Evolutionary conservation across 2,329 filamentous ascomycete genomes (phyloP).

Genomic region (Periglandula ipomoeae): DNA sequence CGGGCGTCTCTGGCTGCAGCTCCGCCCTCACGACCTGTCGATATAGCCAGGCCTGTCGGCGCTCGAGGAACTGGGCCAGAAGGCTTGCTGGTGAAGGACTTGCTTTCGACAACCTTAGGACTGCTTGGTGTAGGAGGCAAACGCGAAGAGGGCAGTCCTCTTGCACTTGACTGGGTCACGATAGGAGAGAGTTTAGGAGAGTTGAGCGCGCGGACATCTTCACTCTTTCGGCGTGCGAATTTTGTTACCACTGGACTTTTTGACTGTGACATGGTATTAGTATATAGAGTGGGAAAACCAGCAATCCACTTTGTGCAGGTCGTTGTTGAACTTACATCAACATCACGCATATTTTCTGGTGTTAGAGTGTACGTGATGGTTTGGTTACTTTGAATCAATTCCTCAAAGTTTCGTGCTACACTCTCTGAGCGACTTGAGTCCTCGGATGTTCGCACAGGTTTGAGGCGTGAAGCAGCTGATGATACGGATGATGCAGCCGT

Average conservation of each 20-base stretch:
- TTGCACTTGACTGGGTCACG: constrained; percentile 24
- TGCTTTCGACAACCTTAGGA: constrained; percentile 8
- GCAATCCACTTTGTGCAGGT: neutral
- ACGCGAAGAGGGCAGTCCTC: constrained; percentile 13
- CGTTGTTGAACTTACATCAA: constrained; percentile 53
- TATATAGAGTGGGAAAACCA: neutral
- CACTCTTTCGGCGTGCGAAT: constrained; percentile 33
- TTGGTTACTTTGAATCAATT: constrained; percentile 72
- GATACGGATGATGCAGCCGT: constrained; percentile 43
- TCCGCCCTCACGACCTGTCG: constrained; percentile 15
- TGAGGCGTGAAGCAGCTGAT: constrained; percentile 40
- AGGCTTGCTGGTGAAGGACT: constrained; percentile 4
- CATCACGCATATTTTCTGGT: constrained; percentile 67
- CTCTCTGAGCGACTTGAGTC: constrained; percentile 45
- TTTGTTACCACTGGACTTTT: constrained; percentile 31
- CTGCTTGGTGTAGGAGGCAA: constrained; percentile 8
- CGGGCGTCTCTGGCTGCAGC: constrained; percentile 60
- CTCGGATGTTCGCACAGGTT: constrained; percentile 47
- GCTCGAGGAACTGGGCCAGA: constrained; percentile 14
- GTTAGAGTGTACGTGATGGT: constrained; percentile 78
- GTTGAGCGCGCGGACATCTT: constrained; percentile 32
- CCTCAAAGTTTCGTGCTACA: constrained; percentile 62
- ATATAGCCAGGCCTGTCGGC: constrained; percentile 13
- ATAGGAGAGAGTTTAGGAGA: constrained; percentile 42
- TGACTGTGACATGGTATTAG: constrained; percentile 19